Conservation (phyloP, 306 rosid species). For the Carpinus fangiana region DNA sequence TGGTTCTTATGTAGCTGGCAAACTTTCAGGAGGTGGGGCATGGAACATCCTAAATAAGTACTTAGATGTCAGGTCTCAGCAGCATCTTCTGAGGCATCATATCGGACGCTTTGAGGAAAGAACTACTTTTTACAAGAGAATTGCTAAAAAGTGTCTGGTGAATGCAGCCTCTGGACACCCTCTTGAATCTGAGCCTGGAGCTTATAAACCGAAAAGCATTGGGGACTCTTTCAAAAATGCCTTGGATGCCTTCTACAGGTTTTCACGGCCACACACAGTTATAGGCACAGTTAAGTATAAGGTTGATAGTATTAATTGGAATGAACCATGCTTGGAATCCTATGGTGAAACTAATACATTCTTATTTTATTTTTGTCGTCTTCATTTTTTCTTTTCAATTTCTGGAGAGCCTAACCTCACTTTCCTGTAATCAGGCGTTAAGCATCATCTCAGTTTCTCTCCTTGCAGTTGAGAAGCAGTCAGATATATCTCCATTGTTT, state of each 20-base stretch:
- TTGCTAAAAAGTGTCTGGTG: conserved; percentile 37
- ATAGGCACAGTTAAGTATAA: conserved; percentile 85
- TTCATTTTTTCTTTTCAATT: conserved; percentile 6
- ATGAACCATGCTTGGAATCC: conserved; percentile 7
- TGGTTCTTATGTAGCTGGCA: conserved; percentile 42
- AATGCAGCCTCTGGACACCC: conserved; percentile 66
- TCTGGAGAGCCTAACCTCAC: conserved; percentile 24
- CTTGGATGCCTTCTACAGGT: conserved; percentile 82
- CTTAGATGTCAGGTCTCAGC: conserved; percentile 32
- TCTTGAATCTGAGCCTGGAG: conserved; percentile 65
- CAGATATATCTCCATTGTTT: conserved; percentile 86
- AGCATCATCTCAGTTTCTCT: conserved; percentile 95
- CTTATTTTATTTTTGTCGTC: background rate
- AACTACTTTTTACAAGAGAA: conserved; percentile 28
- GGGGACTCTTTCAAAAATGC: conserved; percentile 39
- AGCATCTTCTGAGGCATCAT: conserved; percentile 17
- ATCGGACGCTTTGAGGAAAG: conserved; percentile 33
- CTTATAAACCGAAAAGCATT: conserved; percentile 45
- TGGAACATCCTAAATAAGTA: conserved; percentile 40
- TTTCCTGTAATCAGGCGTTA: conserved; percentile 62
- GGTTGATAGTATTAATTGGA: conserved; percentile 13
- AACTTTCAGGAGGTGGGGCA: conserved; percentile 40
- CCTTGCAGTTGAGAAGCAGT: conserved; percentile 66
- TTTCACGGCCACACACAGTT: conserved; percentile 96
- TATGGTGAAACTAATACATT: background rate